Percentiles rank a stretch among this genome's conserved stretches.
These are phyloP conservation scores for Podospora pseudopauciseta DNA, from an alignment of 495 filamentous ascomycete species.

Conservation along the genomic window DNA sequence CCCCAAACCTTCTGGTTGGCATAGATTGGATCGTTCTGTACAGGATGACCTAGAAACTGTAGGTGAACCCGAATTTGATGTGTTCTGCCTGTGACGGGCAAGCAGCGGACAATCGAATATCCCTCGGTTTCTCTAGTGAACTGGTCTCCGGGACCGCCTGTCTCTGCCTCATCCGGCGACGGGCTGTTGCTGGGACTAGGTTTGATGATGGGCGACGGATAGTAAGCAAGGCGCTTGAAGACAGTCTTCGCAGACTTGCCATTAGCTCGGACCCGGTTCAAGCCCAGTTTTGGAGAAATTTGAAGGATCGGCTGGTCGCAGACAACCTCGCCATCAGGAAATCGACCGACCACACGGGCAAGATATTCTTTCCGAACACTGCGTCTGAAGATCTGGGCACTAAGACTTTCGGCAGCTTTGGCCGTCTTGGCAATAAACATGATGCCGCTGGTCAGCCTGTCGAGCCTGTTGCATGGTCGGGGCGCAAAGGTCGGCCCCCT, in stretches of 20 bases:
- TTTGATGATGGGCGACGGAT: conserved; percentile 50
- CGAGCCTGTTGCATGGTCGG: conserved; percentile 86
- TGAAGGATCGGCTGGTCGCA: conserved; percentile 92
- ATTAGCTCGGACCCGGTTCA: conserved; percentile 89
- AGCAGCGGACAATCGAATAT: conserved; percentile 91
- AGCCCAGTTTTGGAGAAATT: conserved; percentile 89
- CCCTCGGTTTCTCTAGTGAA: conserved; percentile 49
- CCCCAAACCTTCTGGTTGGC: conserved; percentile 92
- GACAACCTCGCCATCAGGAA: conserved; percentile 76
- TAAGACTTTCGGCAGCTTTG: conserved; percentile 73
- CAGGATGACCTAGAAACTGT: conserved; percentile 90
- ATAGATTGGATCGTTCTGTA: conserved; percentile 96
- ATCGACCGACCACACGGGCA: conserved; percentile 84
- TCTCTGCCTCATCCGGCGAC: not conserved
- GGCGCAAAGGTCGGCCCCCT: conserved; percentile 66
- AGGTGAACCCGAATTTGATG: conserved; percentile 95
- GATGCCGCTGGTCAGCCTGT: conserved; percentile 87
- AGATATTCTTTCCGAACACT: conserved; percentile 92
- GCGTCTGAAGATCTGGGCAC: conserved; percentile 64
- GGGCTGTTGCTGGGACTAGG: not conserved
- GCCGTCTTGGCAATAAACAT: conserved; percentile 94
- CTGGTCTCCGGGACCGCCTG: not conserved
- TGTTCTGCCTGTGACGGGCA: conserved; percentile 88
- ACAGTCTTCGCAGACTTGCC: conserved; percentile 87
- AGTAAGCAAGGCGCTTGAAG: conserved; percentile 86